phyloP scores from a whole-genome alignment of 805 yeast species.

The Myxozyma geophila region DNA sequence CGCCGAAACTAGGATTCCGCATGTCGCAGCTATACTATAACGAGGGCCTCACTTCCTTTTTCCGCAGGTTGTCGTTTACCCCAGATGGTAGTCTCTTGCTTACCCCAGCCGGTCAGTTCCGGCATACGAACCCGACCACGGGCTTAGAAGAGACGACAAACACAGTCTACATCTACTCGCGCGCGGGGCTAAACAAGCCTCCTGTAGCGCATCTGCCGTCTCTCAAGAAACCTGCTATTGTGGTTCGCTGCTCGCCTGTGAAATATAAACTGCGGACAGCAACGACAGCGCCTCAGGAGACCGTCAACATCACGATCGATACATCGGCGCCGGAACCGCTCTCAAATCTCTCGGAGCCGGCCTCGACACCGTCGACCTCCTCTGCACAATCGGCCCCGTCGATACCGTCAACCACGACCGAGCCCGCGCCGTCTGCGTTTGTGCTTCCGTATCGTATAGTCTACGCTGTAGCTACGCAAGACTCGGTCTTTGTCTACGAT shows the following conservation, averaged over 20 bases:
- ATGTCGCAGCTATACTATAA: slow-evolving; percentile 65
- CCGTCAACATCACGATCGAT: slow-evolving; percentile 33
- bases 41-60: slow-evolving; percentile 87
- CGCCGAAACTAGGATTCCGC: slow-evolving; percentile 41
- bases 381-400: background rate
- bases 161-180: slow-evolving; percentile 78
- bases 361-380: slow-evolving; percentile 15
- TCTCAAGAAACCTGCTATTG: slow-evolving; percentile 81
- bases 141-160: slow-evolving; percentile 56
- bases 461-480: slow-evolving; percentile 93
- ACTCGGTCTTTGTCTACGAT: slow-evolving; percentile 78
- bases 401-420: background rate
- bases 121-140: slow-evolving; percentile 39
- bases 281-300: slow-evolving; percentile 1
- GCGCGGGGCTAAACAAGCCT: slow-evolving; percentile 65
- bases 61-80: slow-evolving; percentile 81
- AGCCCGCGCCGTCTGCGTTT: slow-evolving; percentile 47
- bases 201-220: slow-evolving; percentile 85
- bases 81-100: slow-evolving; percentile 86
- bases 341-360: slow-evolving; percentile 16
- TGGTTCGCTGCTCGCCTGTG: slow-evolving; percentile 74
- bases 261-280: slow-evolving; percentile 51
- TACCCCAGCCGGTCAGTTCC: slow-evolving; percentile 75
- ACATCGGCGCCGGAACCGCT: slow-evolving; percentile 23
- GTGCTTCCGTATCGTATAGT: slow-evolving; percentile 76